phyloP scores from a whole-genome alignment of 192 early-diverging fungal genomes.

The Mortierella alpina region DNA sequence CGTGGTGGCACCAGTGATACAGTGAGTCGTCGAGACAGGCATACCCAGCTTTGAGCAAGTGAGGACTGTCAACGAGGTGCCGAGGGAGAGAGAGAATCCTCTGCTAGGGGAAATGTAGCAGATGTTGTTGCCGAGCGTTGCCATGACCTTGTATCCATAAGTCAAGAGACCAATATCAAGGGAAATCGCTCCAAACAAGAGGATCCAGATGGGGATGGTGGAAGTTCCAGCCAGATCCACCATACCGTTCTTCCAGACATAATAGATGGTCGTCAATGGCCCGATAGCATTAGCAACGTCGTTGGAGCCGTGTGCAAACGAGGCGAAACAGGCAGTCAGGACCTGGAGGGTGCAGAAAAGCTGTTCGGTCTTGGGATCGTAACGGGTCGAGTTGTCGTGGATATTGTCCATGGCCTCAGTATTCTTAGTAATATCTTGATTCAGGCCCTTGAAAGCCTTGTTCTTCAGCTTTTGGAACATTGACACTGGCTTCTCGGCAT shows the following conservation, averaged over 20 bases:
- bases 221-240: slow-evolving; percentile 56
- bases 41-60: slow-evolving; percentile 85
- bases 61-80: slow-evolving; percentile 82
- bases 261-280: slow-evolving; percentile 79
- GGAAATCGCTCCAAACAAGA: slow-evolving; percentile 76
- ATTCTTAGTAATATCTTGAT: slow-evolving; percentile 47
- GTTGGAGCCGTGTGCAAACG: slow-evolving; percentile 90
- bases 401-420: slow-evolving; percentile 57
- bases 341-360: slow-evolving; percentile 89
- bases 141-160: slow-evolving; percentile 83
- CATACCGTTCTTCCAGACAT: slow-evolving; percentile 65
- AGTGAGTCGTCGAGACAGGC: slow-evolving; percentile 89
- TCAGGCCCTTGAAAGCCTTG: slow-evolving; percentile 17
- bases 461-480: slow-evolving; percentile 22
- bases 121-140: slow-evolving; percentile 86
- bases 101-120: slow-evolving; percentile 86
- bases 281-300: slow-evolving; percentile 91
- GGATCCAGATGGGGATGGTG: slow-evolving; percentile 79
- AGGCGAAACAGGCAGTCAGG: slow-evolving; percentile 83
- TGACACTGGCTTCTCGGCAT: background rate
- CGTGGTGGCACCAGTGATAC: slow-evolving; percentile 83
- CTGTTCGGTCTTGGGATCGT: slow-evolving; percentile 81
- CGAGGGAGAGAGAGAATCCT: slow-evolving; percentile 86
- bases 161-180: slow-evolving; percentile 85
- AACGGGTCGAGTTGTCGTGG: slow-evolving; percentile 73